Evolutionary conservation across 257 asterid genomes (phyloP), one percentile per base, ranked within the genome.

Genomic region (Plantago ovata): DNA sequence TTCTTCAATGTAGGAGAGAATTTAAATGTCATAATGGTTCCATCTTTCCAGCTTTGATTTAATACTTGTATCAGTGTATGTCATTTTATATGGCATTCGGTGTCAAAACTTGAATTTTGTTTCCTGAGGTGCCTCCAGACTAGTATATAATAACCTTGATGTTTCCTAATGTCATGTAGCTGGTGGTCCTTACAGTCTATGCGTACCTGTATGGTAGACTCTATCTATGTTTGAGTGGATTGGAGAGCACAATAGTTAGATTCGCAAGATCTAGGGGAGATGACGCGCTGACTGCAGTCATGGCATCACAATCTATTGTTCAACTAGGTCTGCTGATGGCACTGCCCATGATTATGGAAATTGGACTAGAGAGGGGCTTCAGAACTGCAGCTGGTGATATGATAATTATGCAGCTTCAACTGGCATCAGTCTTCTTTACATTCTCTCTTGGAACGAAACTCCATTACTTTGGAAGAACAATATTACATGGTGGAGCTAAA

Each of bases 341-440:
- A 53, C 57, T 92, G 72, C 98, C 98, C 46, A 92, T 92, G 98
- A 63, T 92, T 48, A 92, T 92, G 98, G 97, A 92, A 81, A 92
- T 92, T 47, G 98, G 98, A 19, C 84, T 92, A 11, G 97, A 92
- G 72, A 77, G 85, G 61, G 98, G 98, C 16, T 92, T 92, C 53
- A 79, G 95, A 69, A 84, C 95, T 39, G 96, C 98, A 47, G 77
- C 80, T 52, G 71, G 88, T 48, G 98, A 88, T 23, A 50, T 92
- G 41, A 83, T 91, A 61, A 76, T 88, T 38, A 87, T 91, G 98
- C 94, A 91, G 79, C 94, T 91, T 52, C 98, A 91, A 71, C 81
- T 85, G 42, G 85, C 98, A 40, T 38, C 98, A 12, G 94, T 91
- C 54, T 91, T 91, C 92, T 91, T 91, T 55, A 91, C 98, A 9